These are phyloP conservation scores for Andrographis paniculata DNA, from an alignment of 305 asterid genomes.

Conservation along the genomic window DNA sequence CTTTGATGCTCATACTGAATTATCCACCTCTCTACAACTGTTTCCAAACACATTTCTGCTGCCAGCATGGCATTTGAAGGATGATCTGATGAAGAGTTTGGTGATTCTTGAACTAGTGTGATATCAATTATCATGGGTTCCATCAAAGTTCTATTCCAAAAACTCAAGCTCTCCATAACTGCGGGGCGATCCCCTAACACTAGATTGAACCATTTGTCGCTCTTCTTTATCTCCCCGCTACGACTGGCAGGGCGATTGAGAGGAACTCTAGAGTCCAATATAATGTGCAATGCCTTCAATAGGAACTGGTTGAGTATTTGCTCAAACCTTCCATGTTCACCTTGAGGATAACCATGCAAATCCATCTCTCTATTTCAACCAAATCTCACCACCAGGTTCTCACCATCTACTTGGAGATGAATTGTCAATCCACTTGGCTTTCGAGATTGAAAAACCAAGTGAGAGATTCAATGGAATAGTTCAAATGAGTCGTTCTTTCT, in stretches of 20 bases:
- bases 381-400: conserved; percentile 16
- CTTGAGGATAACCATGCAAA: conserved; percentile 52
- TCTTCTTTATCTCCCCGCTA: conserved; percentile 56
- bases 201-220: conserved; percentile 86
- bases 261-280: conserved; percentile 90
- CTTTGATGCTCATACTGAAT: conserved; percentile 67
- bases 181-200: conserved; percentile 85
- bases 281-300: conserved; percentile 68
- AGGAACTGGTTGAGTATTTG: conserved; percentile 91
- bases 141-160: conserved; percentile 85
- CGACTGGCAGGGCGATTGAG: conserved; percentile 50
- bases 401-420: conserved; percentile 2
- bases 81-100: conserved; percentile 28
- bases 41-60: conserved; percentile 42
- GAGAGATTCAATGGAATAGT: no score
- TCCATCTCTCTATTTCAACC: conserved; percentile 45
- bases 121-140: conserved; percentile 93
- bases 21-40: conserved; percentile 86
- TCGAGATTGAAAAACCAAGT: conserved; percentile 16
- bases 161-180: conserved; percentile 79
- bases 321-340: conserved; percentile 81
- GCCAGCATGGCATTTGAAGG: conserved; percentile 21
- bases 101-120: conserved; percentile 65
- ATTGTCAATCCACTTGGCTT: conserved; percentile 11
- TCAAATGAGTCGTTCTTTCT: no score